These are phyloP conservation scores for Farysia itapuensis DNA, from an alignment of 1,284 basidiomycete genomes.

Conservation along the genomic window DNA sequence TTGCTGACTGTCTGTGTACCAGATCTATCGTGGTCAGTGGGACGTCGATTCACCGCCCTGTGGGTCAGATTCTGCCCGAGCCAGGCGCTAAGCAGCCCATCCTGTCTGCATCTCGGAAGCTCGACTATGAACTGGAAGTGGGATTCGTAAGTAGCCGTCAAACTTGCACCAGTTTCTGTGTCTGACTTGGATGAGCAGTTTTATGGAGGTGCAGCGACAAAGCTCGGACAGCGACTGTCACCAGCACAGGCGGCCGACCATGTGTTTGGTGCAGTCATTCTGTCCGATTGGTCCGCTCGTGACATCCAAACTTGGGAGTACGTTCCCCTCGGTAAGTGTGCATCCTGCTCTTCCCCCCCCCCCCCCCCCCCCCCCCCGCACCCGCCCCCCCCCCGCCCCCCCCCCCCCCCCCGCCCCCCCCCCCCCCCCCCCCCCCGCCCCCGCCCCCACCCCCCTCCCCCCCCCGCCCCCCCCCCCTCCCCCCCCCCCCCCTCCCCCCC, in stretches of 20 bases:
- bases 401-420: no score
- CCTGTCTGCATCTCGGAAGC: constrained; percentile 12
- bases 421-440: no score
- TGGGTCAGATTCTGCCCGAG: constrained; percentile 26
- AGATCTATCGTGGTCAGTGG: constrained; percentile 18
- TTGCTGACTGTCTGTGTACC: background rate
- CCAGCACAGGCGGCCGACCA: constrained; percentile 15
- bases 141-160: constrained; percentile 20
- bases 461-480: no score
- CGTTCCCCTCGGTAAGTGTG: constrained; percentile 19
- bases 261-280: constrained; percentile 42
- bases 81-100: constrained; percentile 10
- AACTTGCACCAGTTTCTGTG: background rate
- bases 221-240: constrained; percentile 17
- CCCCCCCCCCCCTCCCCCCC: no score
- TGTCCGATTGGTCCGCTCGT: constrained; percentile 49
- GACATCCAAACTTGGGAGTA: constrained; percentile 42
- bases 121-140: constrained; percentile 50
- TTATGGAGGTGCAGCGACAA: constrained; percentile 25
- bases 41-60: constrained; percentile 23
- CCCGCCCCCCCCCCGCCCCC: no score
- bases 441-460: no score
- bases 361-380: no score
- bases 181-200: constrained; percentile 5
- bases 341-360: background rate